Evolutionary conservation across 805 yeast species (phyloP), one percentile per base, ranked within the genome.

Genomic region (Lachancea cidri): DNA sequence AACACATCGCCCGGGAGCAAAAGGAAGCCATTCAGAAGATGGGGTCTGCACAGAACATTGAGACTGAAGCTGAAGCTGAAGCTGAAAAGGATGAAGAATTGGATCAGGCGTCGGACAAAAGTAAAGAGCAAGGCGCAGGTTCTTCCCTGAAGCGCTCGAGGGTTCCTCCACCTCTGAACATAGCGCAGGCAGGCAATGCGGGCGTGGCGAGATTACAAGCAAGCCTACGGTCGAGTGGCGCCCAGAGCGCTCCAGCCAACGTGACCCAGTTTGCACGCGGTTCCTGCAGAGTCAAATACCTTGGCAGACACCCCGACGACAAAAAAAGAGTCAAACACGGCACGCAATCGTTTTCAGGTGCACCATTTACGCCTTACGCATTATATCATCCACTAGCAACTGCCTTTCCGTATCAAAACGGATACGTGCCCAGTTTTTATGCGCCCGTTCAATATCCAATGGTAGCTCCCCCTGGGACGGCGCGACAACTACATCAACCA

Each of bases 221-320:
- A 22, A 22, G 27, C 27, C 27, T 22, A 5, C 38, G 15, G n/a
- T 29, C 14, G n/a, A 27, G n/a, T 14, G 44, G 44, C 8, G 46
- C 52, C 2, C 39, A 42, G 17, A 57, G 58, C 46, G 58, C 60
- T 2, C 58, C 58, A 6, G 51, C 62, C 14, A 45, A 52, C 30
- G 47, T 51, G 7, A 46, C 50, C 29, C 46, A 48, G n/a, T 51
- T 52, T 18, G 49, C 53, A n/a, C 48, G 45, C 14, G 52, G 48
- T 9, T 55, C 50, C 36, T 58, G 58, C 11, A 49, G 57, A 14
- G 63, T 60, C 9, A 56, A 51, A 39, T 60, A 58, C 35, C 29
- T 58, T 25, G 64, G 64, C 5, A 47, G 43, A 31, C 35, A n/a
- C 15, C 20, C 22, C 5, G 35, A 35, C 5, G 14, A n/a, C 3